These are phyloP conservation scores for Trichosporon ovoides DNA, from an alignment of 1,284 basidiomycete genomes.

Conservation along the genomic window DNA sequence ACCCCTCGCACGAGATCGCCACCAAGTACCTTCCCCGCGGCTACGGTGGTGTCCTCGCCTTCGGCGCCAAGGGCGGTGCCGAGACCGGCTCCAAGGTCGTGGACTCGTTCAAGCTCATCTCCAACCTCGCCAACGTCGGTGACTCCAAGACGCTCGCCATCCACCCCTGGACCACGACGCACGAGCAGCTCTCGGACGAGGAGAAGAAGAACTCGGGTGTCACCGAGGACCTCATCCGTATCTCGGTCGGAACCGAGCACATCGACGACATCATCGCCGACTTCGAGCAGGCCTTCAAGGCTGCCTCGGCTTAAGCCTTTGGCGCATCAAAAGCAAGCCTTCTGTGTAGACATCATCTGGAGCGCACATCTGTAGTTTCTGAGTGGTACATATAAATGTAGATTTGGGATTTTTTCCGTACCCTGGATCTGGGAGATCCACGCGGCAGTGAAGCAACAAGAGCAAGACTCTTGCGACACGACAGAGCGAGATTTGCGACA, in stretches of 20 bases:
- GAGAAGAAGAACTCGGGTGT: constrained; percentile 70
- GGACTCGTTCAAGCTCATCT: constrained; percentile 68
- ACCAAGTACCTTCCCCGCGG: constrained; percentile 57
- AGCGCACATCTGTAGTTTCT: background rate
- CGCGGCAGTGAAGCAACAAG: too few relatives aligned
- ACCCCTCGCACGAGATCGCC: constrained; percentile 61
- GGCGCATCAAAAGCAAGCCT: too few relatives aligned
- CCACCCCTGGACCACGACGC: constrained; percentile 77
- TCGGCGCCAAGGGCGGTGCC: constrained; percentile 69
- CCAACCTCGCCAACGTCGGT: constrained; percentile 68
- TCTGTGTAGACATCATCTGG: too few relatives aligned
- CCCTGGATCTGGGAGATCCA: too few relatives aligned
- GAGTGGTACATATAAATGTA: constrained; percentile 3
- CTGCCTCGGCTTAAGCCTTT: background rate
- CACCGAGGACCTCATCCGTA: constrained; percentile 71
- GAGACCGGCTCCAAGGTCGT: constrained; percentile 62
- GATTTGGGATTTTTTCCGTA: constrained; percentile 5
- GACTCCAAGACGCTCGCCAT: constrained; percentile 78
- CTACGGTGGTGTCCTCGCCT: constrained; percentile 74
- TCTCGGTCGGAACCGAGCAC: constrained; percentile 74
- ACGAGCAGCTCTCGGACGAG: constrained; percentile 50
- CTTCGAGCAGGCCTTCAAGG: constrained; percentile 61
- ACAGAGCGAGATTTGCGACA: too few relatives aligned
- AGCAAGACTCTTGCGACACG: too few relatives aligned
- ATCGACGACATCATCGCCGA: constrained; percentile 81